These are phyloP conservation scores for Eucalyptus sp. DNA, from an alignment of 345 rosid genomes.

Conservation along the genomic window DNA sequence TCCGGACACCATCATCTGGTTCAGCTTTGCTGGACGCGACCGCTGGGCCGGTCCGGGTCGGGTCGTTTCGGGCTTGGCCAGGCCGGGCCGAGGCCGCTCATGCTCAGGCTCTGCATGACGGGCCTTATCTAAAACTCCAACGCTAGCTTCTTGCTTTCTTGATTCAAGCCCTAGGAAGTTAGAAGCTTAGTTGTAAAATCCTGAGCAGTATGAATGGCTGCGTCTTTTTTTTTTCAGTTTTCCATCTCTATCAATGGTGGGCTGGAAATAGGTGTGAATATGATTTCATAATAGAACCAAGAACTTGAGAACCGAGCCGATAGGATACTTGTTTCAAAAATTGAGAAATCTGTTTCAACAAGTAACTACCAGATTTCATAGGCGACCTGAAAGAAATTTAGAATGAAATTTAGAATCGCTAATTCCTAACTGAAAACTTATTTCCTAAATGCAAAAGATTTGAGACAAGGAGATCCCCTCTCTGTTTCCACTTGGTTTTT, in stretches of 20 bases:
- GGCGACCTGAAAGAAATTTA: rapidly evolving
- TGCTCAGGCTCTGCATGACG: background rate
- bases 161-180: rapidly evolving
- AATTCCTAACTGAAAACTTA: rapidly evolving
- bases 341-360: rapidly evolving
- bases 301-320: rapidly evolving
- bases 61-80: background rate
- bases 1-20: rapidly evolving
- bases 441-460: background rate
- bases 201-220: background rate
- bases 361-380: rapidly evolving
- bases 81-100: background rate
- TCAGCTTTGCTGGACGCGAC: background rate
- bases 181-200: background rate
- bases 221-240: background rate
- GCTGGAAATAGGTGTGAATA: background rate
- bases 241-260: background rate
- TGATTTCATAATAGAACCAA: rapidly evolving
- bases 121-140: background rate
- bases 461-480: rapidly evolving
- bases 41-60: background rate
- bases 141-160: background rate
- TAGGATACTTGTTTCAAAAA: rapidly evolving
- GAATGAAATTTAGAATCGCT: rapidly evolving
- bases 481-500: rapidly evolving